Evolutionary conservation across 2,329 filamentous ascomycete species (phyloP).

Genomic region (Alternaria postmessia): DNA sequence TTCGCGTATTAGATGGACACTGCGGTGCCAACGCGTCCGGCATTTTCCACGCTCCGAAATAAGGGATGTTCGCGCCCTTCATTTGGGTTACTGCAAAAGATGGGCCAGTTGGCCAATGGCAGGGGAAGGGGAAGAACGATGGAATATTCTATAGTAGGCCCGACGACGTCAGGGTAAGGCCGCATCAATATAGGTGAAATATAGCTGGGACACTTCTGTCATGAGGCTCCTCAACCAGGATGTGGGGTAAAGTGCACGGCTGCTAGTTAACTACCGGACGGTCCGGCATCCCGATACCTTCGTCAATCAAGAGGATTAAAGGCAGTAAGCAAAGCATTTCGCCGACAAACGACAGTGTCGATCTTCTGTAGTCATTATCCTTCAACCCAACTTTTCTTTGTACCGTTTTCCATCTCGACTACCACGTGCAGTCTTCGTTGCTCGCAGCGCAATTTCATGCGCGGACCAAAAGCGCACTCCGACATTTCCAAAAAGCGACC

Average conservation of each 20-base stretch:
- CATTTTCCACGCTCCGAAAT: constrained; percentile 22
- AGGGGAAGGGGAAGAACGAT: constrained; percentile 19
- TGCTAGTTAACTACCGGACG: constrained; percentile 11
- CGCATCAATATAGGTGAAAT: constrained; percentile 25
- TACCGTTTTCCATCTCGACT: background rate
- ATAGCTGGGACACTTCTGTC: constrained; percentile 2
- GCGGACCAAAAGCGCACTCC: background rate
- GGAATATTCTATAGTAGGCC: constrained; percentile 36
- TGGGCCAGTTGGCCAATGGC: constrained; percentile 23
- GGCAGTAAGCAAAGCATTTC: background rate
- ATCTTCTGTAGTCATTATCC: background rate
- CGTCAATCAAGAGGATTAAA: background rate
- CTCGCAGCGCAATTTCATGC: background rate
- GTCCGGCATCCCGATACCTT: constrained; percentile 19
- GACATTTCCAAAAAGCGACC: constrained; percentile 1
- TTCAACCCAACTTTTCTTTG: background rate
- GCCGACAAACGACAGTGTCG: background rate
- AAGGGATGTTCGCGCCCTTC: constrained; percentile 19
- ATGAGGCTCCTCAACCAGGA: constrained; percentile 16
- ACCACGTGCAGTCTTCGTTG: background rate
- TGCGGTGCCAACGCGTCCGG: constrained; percentile 17
- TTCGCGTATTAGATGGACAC: constrained; percentile 17
- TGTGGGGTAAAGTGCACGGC: constrained; percentile 25
- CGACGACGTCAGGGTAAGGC: constrained; percentile 18
- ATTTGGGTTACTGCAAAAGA: constrained; percentile 8